A percentile compares a stretch with the other conserved stretches of the same genome.
Conservation (phyloP, 2,329 filamentous ascomycete genomes). For the Aspergillus ustus region DNA sequence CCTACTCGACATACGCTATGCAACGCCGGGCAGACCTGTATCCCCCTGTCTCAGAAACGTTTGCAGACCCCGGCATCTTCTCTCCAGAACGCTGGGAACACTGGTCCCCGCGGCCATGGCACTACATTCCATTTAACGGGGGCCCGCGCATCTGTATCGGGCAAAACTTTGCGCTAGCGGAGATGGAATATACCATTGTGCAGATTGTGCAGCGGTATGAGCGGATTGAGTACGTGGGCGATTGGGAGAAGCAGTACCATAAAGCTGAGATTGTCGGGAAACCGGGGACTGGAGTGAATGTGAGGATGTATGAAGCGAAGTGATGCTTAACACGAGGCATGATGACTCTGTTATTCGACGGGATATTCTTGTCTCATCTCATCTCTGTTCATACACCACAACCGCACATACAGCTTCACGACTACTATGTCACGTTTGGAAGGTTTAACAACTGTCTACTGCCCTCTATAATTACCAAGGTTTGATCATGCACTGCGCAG, state of each 20-base stretch:
- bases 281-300: conserved; percentile 3
- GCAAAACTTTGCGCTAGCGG: conserved; percentile 15
- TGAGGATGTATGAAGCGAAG: conserved; percentile 6
- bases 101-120: conserved; percentile 4
- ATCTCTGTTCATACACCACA: background rate
- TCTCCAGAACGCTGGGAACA: conserved; percentile 10
- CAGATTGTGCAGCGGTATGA: conserved; percentile 11
- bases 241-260: conserved; percentile 9
- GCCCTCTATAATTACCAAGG: background rate
- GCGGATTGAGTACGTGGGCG: conserved; percentile 8
- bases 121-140: conserved; percentile 14
- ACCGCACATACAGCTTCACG: background rate
- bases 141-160: conserved; percentile 16
- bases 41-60: conserved; percentile 1
- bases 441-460: background rate
- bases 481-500: background rate
- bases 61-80: conserved; percentile 7
- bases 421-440: background rate
- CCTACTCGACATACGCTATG: conserved; percentile 14
- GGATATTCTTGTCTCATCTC: background rate
- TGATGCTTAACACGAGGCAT: background rate
- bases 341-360: background rate
- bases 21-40: conserved; percentile 12
- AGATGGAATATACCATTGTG: conserved; percentile 17
- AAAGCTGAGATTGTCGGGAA: conserved; percentile 12